phyloP scores from a whole-genome alignment of 208 protist genomes.

The Crithidia brevicula region DNA sequence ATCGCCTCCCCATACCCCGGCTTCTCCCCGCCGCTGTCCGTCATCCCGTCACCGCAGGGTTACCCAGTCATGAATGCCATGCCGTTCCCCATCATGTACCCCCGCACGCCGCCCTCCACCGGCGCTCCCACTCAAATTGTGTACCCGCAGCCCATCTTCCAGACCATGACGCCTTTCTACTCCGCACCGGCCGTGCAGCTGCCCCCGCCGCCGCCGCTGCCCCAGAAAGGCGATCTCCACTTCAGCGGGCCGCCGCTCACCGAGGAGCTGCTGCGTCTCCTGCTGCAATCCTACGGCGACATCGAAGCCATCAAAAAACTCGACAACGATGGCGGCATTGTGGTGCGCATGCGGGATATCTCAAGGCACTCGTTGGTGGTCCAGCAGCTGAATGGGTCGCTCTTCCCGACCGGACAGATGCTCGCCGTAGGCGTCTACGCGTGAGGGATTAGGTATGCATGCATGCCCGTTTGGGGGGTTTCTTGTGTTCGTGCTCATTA shows the following conservation, averaged over 20 bases:
- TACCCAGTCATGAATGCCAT: conserved; percentile 48
- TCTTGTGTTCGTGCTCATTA: too few relatives aligned
- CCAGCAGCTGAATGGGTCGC: conserved; percentile 76
- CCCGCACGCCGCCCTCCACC: conserved; percentile 31
- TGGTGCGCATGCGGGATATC: conserved; percentile 63
- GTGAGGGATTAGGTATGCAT: conserved; percentile 21
- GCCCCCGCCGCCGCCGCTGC: conserved; percentile 37
- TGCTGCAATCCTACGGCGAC: conserved; percentile 72
- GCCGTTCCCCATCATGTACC: conserved; percentile 65
- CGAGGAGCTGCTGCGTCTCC: conserved; percentile 56
- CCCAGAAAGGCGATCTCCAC: conserved; percentile 74
- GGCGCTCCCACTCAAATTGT: conserved; percentile 46
- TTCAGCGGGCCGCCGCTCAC: conserved; percentile 61
- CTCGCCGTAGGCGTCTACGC: conserved; percentile 70
- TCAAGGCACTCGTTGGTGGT: conserved; percentile 59
- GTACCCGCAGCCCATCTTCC: conserved; percentile 43
- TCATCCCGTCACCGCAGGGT: conserved; percentile 64
- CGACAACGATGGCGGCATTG: conserved; percentile 50
- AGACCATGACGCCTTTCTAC: conserved; percentile 35
- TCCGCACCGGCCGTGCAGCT: conserved; percentile 34
- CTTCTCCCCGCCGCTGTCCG: conserved; percentile 38
- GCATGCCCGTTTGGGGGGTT: not conserved
- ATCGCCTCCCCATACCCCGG: conserved; percentile 31
- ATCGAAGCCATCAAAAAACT: conserved; percentile 59
- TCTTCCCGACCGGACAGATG: conserved; percentile 80